Conservation (phyloP, 1,284 basidiomycete species). For the Afroboletus lepidellus region DNA sequence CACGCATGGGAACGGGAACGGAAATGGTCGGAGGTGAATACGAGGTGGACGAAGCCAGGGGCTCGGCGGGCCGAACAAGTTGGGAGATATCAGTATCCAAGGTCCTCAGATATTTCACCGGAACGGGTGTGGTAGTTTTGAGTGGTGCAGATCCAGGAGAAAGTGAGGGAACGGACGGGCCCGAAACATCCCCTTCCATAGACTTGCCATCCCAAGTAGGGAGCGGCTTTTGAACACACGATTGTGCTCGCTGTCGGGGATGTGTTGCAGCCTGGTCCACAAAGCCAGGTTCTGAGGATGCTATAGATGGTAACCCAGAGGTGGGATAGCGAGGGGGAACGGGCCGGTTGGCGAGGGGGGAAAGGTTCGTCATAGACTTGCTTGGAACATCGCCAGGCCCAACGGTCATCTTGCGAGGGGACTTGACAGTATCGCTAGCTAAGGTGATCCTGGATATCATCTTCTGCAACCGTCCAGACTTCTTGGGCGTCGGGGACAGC, state of each 20-base stretch:
- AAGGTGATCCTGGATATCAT: conserved; percentile 77
- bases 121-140: conserved; percentile 1
- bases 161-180: conserved; percentile 9
- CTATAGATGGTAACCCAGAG: conserved; percentile 35
- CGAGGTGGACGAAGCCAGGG: conserved; percentile 5
- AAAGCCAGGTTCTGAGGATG: conserved; percentile 39
- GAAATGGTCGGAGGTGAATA: conserved; percentile 9
- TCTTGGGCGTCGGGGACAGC: conserved; percentile 47
- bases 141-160: conserved; percentile 5
- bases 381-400: conserved; percentile 25
- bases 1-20: conserved; percentile 3
- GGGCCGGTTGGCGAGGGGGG: conserved; percentile 53
- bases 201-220: conserved; percentile 25
- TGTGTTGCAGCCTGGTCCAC: conserved; percentile 19
- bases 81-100: conserved; percentile 10
- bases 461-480: conserved; percentile 62
- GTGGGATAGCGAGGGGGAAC: conserved; percentile 49
- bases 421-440: conserved; percentile 38
- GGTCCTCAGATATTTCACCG: conserved; percentile 4
- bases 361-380: conserved; percentile 42
- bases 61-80: conserved; percentile 2
- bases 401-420: conserved; percentile 30
- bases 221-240: conserved; percentile 33
- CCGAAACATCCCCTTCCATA: conserved; percentile 10
- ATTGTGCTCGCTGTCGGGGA: conserved; percentile 30